Base-by-base conservation (phyloP, 1,284 basidiomycete genomes). In the Omphalotus olearius region DNA sequence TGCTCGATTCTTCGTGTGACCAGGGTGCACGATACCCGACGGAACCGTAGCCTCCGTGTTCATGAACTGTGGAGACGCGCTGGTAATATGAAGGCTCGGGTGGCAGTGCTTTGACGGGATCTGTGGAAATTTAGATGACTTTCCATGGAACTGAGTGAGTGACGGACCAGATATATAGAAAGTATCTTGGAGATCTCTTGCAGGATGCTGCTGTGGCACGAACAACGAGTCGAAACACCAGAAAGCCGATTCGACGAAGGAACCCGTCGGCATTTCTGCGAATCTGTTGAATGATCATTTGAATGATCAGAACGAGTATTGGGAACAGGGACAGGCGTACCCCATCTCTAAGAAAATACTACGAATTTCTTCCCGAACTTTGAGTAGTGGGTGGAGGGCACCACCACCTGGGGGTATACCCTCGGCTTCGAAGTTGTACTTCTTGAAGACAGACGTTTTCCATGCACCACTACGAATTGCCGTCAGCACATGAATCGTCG, bases 301-400 rank as follows among this genome's bases (percentile, higher is more conserved):
- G 13, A 43, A 9, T 17, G 35, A 7, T 9, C n/a, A 40, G n/a
- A 51, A 37, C 9, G 28, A 52, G 18, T 40, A 36, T 49, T 9
- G 43, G 10, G 6, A 17, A 13, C 30, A 13, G 7, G 2, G 30
- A 7, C 13, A 33, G 4, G 68, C 80, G 52, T 60, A 95, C 92
- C 97, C 97, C 93, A 99, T 98, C 69, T 99, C 97, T 62, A 99
- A 83, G 79, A 99, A 99, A 65, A 99, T 98, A 66, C 91, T 91
- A 48, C 95, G 82, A 69, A 99, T 94, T 70, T 99, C 97, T 69
- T 99, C 96, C 50, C 97, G 82, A 33, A 99, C 97, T 75, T 99
- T 99, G 59, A 99, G 82, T 26, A 99, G 79, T 5, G 96, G 97
- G 69, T 99, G 97, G 30, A 99, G 75, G 10, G 95, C 93, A 46